Conservation (phyloP, 805 yeast genomes). For the Sugiyamaella qingdaonensis region DNA sequence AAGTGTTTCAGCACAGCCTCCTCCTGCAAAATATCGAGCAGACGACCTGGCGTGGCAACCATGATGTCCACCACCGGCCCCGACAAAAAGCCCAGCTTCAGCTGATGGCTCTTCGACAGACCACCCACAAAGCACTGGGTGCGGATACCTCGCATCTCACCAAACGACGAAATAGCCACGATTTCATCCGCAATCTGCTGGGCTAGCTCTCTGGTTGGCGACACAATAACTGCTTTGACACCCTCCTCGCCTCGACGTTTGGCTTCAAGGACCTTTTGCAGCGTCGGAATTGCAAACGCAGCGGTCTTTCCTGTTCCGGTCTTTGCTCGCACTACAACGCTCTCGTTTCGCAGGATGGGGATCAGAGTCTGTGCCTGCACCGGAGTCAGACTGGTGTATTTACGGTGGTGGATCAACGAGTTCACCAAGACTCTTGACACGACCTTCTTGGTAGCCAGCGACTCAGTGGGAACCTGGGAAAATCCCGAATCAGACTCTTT, state of each 20-base stretch:
- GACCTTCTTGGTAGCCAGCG: slow-evolving; percentile 25
- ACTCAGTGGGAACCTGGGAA: slow-evolving; percentile 26
- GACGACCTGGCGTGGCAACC: slow-evolving; percentile 88
- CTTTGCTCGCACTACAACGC: slow-evolving; percentile 82
- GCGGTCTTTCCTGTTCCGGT: slow-evolving; percentile 95
- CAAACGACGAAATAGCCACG: slow-evolving; percentile 39
- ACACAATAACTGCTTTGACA: slow-evolving; percentile 63
- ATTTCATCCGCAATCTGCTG: slow-evolving; percentile 71
- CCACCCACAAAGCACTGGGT: slow-evolving; percentile 69
- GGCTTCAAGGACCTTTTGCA: slow-evolving; percentile 50
- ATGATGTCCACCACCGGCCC: slow-evolving; percentile 52
- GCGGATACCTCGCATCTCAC: slow-evolving; percentile 32
- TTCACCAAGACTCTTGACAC: slow-evolving; percentile 31
- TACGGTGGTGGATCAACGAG: slow-evolving; percentile 30
- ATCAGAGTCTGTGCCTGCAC: slow-evolving; percentile 36
- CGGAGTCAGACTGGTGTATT: slow-evolving; percentile 32
- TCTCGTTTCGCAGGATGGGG: slow-evolving; percentile 72
- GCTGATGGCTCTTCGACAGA: slow-evolving; percentile 40
- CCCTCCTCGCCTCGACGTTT: slow-evolving; percentile 33
- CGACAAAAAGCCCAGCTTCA: slow-evolving; percentile 31
- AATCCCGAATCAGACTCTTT: slow-evolving; percentile 16
- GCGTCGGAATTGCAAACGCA: slow-evolving; percentile 78
- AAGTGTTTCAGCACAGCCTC: slow-evolving; percentile 47
- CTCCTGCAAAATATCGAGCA: slow-evolving; percentile 54
- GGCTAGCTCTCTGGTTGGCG: slow-evolving; percentile 92